Evolutionary conservation across 1,284 basidiomycete species (phyloP).

Genomic region (Boletus mariae): DNA sequence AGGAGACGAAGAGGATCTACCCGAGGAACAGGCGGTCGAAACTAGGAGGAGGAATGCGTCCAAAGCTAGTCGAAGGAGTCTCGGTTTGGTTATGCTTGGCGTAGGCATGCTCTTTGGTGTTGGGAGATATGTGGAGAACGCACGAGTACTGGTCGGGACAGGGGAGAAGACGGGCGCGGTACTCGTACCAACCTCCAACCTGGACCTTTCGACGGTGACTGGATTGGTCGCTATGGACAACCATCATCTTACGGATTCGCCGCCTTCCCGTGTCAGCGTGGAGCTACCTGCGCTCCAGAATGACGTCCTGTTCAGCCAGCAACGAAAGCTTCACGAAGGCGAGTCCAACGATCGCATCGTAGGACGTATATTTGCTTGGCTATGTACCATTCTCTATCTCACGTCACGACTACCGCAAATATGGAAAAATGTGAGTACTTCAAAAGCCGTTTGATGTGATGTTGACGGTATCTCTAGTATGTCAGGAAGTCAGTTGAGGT

Average conservation of each 20-base stretch:
- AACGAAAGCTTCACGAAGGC: slow-evolving; percentile 31
- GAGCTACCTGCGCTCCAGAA: slow-evolving; percentile 20
- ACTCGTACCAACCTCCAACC: slow-evolving; percentile 26
- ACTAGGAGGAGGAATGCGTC: slow-evolving; percentile 42
- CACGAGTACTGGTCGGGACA: slow-evolving; percentile 26
- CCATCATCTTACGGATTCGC: neutral
- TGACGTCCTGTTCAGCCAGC: slow-evolving; percentile 15
- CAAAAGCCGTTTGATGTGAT: slow-evolving; percentile 1
- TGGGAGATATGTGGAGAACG: slow-evolving; percentile 43
- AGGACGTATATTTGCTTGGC: slow-evolving; percentile 88
- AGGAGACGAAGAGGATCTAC: slow-evolving; percentile 15
- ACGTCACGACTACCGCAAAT: slow-evolving; percentile 92
- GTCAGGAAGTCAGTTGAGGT: slow-evolving; percentile 88
- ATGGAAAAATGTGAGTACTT: slow-evolving; percentile 88
- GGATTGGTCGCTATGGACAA: slow-evolving; percentile 9
- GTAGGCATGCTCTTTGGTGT: slow-evolving; percentile 68
- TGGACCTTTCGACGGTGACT: slow-evolving; percentile 1
- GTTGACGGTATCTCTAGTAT: slow-evolving; percentile 49
- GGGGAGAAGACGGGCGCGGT: slow-evolving; percentile 34
- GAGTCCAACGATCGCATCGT: slow-evolving; percentile 57
- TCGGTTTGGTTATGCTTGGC: slow-evolving; percentile 70
- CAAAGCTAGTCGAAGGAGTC: slow-evolving; percentile 58
- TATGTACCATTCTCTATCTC: slow-evolving; percentile 86
- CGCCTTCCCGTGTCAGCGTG: slow-evolving; percentile 12
- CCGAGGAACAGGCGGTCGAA: slow-evolving; percentile 27